Conservation (phyloP, 495 filamentous ascomycete species). For the Tuber microsphaerosporum region DNA sequence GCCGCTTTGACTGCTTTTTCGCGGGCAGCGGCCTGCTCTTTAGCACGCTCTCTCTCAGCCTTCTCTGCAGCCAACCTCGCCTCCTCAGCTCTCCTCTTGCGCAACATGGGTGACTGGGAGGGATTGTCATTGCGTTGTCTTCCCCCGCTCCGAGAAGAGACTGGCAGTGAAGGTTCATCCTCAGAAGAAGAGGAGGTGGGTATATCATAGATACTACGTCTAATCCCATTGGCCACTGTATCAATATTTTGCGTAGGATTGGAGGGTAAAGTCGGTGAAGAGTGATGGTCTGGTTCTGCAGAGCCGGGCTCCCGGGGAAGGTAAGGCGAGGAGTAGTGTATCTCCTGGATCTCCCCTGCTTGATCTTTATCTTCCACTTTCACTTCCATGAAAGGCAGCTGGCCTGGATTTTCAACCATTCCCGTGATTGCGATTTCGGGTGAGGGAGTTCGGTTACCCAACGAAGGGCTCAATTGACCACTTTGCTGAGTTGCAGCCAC, state of each 20-base stretch:
- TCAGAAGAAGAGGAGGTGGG: not conserved
- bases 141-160: not conserved
- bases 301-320: not conserved
- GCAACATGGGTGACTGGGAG: not conserved
- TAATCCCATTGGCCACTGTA: not conserved
- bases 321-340: constrained; percentile 1
- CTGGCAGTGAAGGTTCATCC: not conserved
- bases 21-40: constrained; percentile 2
- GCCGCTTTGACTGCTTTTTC: constrained; percentile 13
- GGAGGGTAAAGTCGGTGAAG: not conserved
- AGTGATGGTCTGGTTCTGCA: not conserved
- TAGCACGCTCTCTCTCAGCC: constrained; percentile 1
- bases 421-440: not conserved
- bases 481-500: not conserved
- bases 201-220: constrained; percentile 1
- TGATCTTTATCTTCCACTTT: not conserved
- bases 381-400: not conserved
- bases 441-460: constrained; percentile 12
- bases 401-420: not conserved
- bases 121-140: not conserved
- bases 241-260: not conserved
- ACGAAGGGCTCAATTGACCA: constrained; percentile 21
- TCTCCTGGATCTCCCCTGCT: not conserved
- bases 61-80: constrained; percentile 4
- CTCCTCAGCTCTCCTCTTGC: not conserved